Evolutionary conservation across 2,329 filamentous ascomycete species (phyloP), one percentile per base, ranked within the genome.

Genomic region (Xylaria hypoxylon): DNA sequence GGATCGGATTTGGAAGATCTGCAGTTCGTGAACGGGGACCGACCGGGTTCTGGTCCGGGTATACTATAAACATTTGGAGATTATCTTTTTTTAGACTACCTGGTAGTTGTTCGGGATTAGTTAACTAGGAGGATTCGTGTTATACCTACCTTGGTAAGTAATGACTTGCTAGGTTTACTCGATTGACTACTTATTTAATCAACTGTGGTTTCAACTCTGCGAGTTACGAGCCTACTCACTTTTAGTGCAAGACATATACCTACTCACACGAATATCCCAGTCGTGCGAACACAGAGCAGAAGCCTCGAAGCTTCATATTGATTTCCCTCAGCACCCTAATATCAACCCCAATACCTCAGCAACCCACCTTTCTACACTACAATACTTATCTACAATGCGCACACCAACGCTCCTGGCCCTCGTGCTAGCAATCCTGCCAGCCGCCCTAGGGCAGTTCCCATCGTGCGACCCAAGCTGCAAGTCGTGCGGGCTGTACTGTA

Each of bases 401-500:
- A 24, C 58, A 11, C 44, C 61, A 31, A 53, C 63, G 2, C 8
- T 63, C 40, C 24, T 73, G 19, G 31, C 44, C 47, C 40, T 63
- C 13, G 50, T 48, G 31, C 50, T 63, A 19, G 47, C 64, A 3
- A 3, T 57, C 11, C 24, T 51, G 8, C 52, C 52, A 2, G 17
- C 26, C 13, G 58, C 44, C 3, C 10, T 62, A 6, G 58, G 65
- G 3, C 67, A 28, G 11, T 62, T 38, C 7, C 62, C 62, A 3
- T 62, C 56, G 10, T 74, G 72, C 65, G 62, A 48, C 24, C 26
- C 62, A 0, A 48, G 33, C 59, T 70, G 71, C 68, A 45, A 65
- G 19, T 56, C 48, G 10, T 73, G 70, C 60, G 65, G 71, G 4
- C 68, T 70, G 45, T 72, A 69, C 66, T 74, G 72, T 64, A 70